Percentiles rank a stretch among this genome's conserved stretches.
phyloP scores from a whole-genome alignment of 2,329 filamentous ascomycete species.

The Coniosporium tulheliwenetii region DNA sequence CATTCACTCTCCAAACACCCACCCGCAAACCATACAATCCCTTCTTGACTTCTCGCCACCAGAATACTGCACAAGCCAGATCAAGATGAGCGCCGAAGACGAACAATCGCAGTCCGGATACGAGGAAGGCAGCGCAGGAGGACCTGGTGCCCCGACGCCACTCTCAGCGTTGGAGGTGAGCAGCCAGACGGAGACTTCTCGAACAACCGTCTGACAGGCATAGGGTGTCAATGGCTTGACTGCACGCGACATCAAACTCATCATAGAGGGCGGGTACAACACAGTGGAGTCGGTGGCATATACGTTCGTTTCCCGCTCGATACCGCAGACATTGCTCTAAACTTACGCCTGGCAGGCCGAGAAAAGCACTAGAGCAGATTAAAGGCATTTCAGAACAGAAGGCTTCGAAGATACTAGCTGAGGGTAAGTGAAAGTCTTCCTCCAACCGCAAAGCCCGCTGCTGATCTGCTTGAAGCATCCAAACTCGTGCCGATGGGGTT shows the following conservation, averaged over 20 bases:
- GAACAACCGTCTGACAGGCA: conserved; percentile 2
- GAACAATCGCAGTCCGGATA: conserved; percentile 55
- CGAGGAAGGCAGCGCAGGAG: conserved; percentile 60
- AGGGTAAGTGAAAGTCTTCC: conserved; percentile 51
- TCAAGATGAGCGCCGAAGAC: conserved; percentile 32
- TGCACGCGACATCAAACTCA: conserved; percentile 86
- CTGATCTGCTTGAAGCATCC: conserved; percentile 43
- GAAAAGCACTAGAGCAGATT: conserved; percentile 74
- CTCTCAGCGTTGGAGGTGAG: conserved; percentile 71
- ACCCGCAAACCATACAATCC: too few species aligned
- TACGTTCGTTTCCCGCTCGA: conserved; percentile 39
- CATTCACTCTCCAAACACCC: too few species aligned
- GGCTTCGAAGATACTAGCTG: conserved; percentile 74
- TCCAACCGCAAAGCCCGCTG: background rate
- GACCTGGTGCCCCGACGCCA: conserved; percentile 87
- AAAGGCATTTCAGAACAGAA: conserved; percentile 98
- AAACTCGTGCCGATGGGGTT: conserved; percentile 98
- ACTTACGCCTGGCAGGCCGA: conserved; percentile 30
- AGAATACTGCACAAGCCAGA: too few species aligned
- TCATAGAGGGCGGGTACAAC: conserved; percentile 83
- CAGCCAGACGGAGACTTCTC: conserved; percentile 2
- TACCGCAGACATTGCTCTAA: background rate
- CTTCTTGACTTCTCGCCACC: too few species aligned
- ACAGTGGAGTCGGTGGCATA: conserved; percentile 95
- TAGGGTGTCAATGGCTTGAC: conserved; percentile 80